Base-by-base conservation (phyloP, 352 stramenopile species). In the Globisporangium emineosum region DNA sequence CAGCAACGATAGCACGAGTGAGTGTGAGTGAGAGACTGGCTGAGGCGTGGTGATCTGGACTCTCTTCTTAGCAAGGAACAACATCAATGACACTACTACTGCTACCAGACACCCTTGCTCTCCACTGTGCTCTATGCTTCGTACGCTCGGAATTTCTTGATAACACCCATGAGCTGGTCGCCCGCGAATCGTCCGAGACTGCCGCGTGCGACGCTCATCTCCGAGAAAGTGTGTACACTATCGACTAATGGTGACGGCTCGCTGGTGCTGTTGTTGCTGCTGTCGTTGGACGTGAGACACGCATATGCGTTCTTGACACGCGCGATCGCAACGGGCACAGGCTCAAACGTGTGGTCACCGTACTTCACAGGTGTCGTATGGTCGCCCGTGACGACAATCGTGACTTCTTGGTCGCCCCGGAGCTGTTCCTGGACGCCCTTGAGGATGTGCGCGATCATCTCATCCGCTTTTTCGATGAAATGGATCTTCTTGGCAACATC, bases 301-400 rank as follows among this genome's bases (percentile, higher is more conserved):
- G 73, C 54, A 33, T 68, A 67, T 12, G 82, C 81, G 42, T 60
- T 62, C 17, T 70, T 70, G 5, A 70, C 83, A 35, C 82, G 77
- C 3, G 84, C 70, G 62, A 96, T 93, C 27, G 86, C 78, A 25
- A 96, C 87, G 13, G 88, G 88, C 47, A 96, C 88, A 0, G 88
- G 86, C 58, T 96, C 88, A 62, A 96, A 94, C 32, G 79, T 96
- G 74, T 96, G 88, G 61, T 96, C 88, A 32, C 88, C 88, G 56
- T 93, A 94, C 62, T 90, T 79, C 29, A 93, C 86, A 23, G 88
- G 88, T 5, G 88, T 96, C 57, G 88, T 93, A 73, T 96, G 88
- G 64, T 96, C 88, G 12, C 88, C 88, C 2, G 88, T 96, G 37
- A 96, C 76, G n/a, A 96, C 72, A 32, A 96, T 91, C 32, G 82